phyloP scores from a whole-genome alignment of 2,329 filamentous ascomycete genomes.

The Leptographium galeiforme region DNA sequence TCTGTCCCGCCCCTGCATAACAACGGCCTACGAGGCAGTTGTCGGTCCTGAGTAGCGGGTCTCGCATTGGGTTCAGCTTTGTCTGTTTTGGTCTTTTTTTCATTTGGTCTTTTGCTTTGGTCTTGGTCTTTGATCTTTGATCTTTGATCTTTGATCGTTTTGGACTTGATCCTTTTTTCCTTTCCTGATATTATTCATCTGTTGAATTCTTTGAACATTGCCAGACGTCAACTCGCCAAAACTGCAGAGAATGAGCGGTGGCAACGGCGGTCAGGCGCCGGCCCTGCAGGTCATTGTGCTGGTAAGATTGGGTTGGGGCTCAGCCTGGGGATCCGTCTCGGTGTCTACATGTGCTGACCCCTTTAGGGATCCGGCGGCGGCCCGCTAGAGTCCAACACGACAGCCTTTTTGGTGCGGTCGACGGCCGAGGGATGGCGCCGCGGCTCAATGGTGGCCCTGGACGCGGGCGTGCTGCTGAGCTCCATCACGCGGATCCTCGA shows the following conservation, averaged over 20 bases:
- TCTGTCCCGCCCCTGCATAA: neutral
- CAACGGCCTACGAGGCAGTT: neutral
- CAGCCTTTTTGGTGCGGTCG: slow-evolving; percentile 78
- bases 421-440: slow-evolving; percentile 65
- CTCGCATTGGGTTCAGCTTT: too few relatives aligned
- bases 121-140: too few relatives aligned
- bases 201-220: too few relatives aligned
- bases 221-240: too few relatives aligned
- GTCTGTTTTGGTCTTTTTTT: too few relatives aligned
- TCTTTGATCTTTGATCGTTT: too few relatives aligned
- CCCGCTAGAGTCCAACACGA: slow-evolving; percentile 79
- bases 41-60: too few relatives aligned
- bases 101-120: too few relatives aligned
- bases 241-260: slow-evolving; percentile 8
- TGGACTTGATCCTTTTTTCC: too few relatives aligned
- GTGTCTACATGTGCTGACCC: slow-evolving; percentile 6
- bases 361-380: slow-evolving; percentile 75
- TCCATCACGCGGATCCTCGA: slow-evolving; percentile 73
- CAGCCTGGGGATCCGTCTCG: too few relatives aligned
- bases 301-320: slow-evolving; percentile 36
- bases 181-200: too few relatives aligned
- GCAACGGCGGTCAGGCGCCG: slow-evolving; percentile 10
- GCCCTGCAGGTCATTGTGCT: slow-evolving; percentile 62
- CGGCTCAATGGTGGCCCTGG: slow-evolving; percentile 78
- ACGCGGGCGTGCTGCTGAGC: slow-evolving; percentile 80